Evolutionary conservation across 176 grass and related monocot species (phyloP).

Genomic region (Paspalum vaginatum): DNA sequence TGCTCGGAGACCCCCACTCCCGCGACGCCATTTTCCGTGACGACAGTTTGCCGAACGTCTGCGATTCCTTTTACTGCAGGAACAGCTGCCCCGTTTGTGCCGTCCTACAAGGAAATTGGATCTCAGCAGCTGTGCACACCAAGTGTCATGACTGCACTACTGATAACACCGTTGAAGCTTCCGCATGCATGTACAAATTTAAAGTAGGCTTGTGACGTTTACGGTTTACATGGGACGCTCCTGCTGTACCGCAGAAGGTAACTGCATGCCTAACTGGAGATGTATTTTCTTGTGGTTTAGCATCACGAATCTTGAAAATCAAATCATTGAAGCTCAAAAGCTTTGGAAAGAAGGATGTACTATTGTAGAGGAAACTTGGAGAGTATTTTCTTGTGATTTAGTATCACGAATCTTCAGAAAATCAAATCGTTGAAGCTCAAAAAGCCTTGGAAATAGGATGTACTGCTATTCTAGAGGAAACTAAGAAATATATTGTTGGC

Average conservation of each 20-base stretch:
- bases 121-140: neutral
- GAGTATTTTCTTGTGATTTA: neutral
- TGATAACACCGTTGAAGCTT: neutral
- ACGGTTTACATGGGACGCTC: neutral
- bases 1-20: slow-evolving; percentile 48
- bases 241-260: neutral
- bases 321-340: neutral
- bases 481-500: neutral
- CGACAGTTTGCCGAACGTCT: slow-evolving; percentile 56
- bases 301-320: neutral
- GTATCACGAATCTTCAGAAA: neutral
- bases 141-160: neutral
- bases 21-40: slow-evolving; percentile 51
- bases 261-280: neutral
- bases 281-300: neutral
- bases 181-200: neutral
- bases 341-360: neutral
- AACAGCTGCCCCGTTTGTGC: slow-evolving; percentile 65
- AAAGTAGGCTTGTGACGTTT: neutral
- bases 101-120: slow-evolving; percentile 45
- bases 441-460: neutral
- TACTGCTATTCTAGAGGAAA: neutral
- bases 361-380: neutral
- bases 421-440: neutral
- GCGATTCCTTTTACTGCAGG: slow-evolving; percentile 51